Evolutionary conservation across 345 rosid species (phyloP), one percentile per base, ranked within the genome.

Genomic region (Capsella bursapastoris): DNA sequence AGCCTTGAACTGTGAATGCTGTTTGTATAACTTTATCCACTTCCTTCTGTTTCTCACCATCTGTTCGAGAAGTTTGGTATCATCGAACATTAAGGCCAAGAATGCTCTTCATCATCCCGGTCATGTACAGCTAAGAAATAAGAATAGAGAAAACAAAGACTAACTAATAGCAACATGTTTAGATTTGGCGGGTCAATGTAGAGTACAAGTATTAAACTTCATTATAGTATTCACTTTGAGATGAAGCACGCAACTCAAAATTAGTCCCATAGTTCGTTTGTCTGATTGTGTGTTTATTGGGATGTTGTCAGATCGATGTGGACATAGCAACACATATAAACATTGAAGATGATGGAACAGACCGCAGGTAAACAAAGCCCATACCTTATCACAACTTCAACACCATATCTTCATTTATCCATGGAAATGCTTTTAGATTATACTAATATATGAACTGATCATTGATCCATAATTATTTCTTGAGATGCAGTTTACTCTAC

Each of bases 311-410:
- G 99, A 86, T 92, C 83, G 99, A 95, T 80, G 90, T 95, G 76
- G 99, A 95, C 79, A 92, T 95, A 73, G 93, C 97, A 74, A 95
- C 99, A 38, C 97, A 47, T 75, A 16, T 95, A 78, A 82, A 11
- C 38, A 72, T 95, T 45, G 48, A 22, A 43, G 92, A 92, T 74
- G 99, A 95, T 70, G 84, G 97, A 66, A 84, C 86, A 49, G 85
- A 90, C 11, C 85, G 97, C 73, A 95, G 99, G 97, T 92, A 82
- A 84, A 50, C 1, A 16, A 49, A 52, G 31, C 18, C 13, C 48
- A 59, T 50, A 77, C 62, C 40, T 66, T 59, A 53, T 60, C 73
- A 25, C 52, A 48, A 15, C 28, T 43, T 12, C 15, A 1, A 1
- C 12, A 50, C 68, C 66, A 35, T 65, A 52, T 47, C 72, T 55